Evolutionary conservation across 2,329 filamentous ascomycete species (phyloP).

Genomic region (Thyridium curvatum): DNA sequence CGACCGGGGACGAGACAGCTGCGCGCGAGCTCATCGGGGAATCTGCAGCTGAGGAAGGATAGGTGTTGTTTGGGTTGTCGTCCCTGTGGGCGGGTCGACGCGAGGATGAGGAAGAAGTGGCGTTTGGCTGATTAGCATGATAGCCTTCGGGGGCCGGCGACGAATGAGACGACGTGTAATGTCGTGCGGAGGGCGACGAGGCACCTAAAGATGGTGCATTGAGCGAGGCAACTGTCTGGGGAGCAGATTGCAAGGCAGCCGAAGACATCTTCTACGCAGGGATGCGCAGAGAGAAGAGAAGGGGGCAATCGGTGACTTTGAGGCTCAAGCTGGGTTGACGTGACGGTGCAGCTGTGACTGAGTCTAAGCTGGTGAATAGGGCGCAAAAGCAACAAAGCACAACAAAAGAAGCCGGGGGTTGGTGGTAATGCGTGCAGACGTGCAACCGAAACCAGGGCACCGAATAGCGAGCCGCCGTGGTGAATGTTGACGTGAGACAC

Average conservation of each 20-base stretch:
- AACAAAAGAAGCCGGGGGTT: slow-evolving; percentile 6
- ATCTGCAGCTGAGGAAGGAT: slow-evolving; percentile 16
- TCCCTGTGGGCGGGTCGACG: slow-evolving; percentile 46
- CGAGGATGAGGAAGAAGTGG: slow-evolving; percentile 43
- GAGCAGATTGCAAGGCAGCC: slow-evolving; percentile 55
- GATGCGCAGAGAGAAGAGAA: slow-evolving; percentile 12
- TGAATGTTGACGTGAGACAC: too few species aligned
- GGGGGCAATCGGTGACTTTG: slow-evolving; percentile 6
- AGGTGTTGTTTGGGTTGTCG: slow-evolving; percentile 1
- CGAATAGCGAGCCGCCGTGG: too few species aligned
- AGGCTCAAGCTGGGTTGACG: slow-evolving; percentile 5
- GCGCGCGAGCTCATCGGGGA: slow-evolving; percentile 42
- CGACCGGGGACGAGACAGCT: slow-evolving; percentile 34
- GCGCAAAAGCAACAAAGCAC: slow-evolving; percentile 3
- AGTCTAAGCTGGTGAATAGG: not conserved
- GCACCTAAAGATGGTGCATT: slow-evolving; percentile 39
- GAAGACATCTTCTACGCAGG: slow-evolving; percentile 49
- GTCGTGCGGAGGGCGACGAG: slow-evolving; percentile 39
- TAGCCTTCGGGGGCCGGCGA: slow-evolving; percentile 50
- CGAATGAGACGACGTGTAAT: slow-evolving; percentile 45
- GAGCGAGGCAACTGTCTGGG: slow-evolving; percentile 41
- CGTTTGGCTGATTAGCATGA: slow-evolving; percentile 43
- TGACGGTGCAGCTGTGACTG: not conserved
- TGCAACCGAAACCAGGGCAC: too few species aligned
- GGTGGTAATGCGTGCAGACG: not conserved